Evolutionary conservation across 495 filamentous ascomycete genomes (phyloP), one percentile per base, ranked within the genome.

Genomic region (Aspergillus asperescens): DNA sequence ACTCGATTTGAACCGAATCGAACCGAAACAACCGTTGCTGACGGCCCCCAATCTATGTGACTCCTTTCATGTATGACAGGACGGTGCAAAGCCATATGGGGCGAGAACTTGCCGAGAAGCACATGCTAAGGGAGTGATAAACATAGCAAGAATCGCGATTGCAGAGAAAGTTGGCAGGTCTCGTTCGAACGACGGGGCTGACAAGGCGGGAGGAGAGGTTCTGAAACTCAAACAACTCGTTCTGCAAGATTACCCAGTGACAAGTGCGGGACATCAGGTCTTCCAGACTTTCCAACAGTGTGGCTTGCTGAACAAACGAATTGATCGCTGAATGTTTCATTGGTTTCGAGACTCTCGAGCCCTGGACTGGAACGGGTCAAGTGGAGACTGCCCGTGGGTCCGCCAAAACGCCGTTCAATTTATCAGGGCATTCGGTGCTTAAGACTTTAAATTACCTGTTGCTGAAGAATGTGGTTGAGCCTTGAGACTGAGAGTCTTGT

Each of bases 191-290:
- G 57, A 60, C 57, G 61, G 61, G 61, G 57, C 61, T 29, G 51
- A 48, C 49, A 38, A n/a, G 45, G 50, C 41, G 50, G 50, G 42
- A 46, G 16, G 45, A 49, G 44, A 56, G 45, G 57, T 57, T n/a
- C n/a, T n/a, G n/a, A 57, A 59, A 54, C 37, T 54, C 54, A 53
- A 58, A 49, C 43, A n/a, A 50, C 38, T 27, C 45, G 12, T 38
- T 38, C 56, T 62, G 60, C 57, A 60, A 63, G 61, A 63, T 63
- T 63, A 63, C 61, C 57, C 56, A 61, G 61, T 57, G 58, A 60
- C 55, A 28, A 38, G 52, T 54, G 61, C 55, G 50, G 61, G 32
- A 32, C 24, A 19, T 12, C 31, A 9, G 13, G 3, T 10, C 34
- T 25, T 10, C 15, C 13, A 12, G 35, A 18, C 18, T 4, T 22